Percentiles rank a stretch among this genome's conserved stretches.
These are phyloP conservation scores for Eucommia ulmoides DNA, from an alignment of 257 asterid species.

Conservation along the genomic window DNA sequence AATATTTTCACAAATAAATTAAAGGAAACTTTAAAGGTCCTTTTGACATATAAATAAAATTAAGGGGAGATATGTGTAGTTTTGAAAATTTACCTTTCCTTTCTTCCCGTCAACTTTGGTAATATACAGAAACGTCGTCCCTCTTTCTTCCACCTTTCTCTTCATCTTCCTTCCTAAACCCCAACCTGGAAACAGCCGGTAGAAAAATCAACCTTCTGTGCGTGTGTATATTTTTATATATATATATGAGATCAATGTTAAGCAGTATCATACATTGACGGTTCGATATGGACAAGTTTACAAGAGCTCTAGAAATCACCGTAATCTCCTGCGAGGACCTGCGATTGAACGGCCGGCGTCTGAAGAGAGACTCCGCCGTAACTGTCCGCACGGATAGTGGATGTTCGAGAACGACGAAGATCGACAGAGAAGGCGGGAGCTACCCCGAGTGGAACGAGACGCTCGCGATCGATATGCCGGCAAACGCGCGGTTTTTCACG, in stretches of 20 bases:
- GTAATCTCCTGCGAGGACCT: slow-evolving; percentile 65
- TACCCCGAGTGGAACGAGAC: slow-evolving; percentile 60
- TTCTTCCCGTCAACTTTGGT: no score
- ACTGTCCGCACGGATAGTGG: slow-evolving; percentile 30
- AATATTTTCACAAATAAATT: no score
- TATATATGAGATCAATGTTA: not conserved
- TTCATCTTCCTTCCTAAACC: slow-evolving; percentile 13
- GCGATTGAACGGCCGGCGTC: slow-evolving; percentile 6
- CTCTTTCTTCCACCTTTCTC: slow-evolving; percentile 24
- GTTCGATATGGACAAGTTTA: slow-evolving; percentile 6
- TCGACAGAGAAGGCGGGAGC: slow-evolving; percentile 38
- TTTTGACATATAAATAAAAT: no score
- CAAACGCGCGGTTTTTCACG: slow-evolving; percentile 27
- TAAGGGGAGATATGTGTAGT: no score
- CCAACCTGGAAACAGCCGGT: no score
- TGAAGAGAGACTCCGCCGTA: slow-evolving; percentile 35
- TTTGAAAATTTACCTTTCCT: no score
- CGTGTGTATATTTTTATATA: no score
- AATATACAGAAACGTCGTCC: slow-evolving; percentile 30
- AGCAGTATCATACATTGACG: not conserved
- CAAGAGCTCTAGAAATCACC: slow-evolving; percentile 9
- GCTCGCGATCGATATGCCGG: slow-evolving; percentile 38
- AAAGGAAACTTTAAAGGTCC: no score
- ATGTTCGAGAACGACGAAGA: slow-evolving; percentile 20
- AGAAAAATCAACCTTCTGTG: no score